phyloP scores from a whole-genome alignment of 2,329 filamentous ascomycete genomes.

The Aspergillus sp. region DNA sequence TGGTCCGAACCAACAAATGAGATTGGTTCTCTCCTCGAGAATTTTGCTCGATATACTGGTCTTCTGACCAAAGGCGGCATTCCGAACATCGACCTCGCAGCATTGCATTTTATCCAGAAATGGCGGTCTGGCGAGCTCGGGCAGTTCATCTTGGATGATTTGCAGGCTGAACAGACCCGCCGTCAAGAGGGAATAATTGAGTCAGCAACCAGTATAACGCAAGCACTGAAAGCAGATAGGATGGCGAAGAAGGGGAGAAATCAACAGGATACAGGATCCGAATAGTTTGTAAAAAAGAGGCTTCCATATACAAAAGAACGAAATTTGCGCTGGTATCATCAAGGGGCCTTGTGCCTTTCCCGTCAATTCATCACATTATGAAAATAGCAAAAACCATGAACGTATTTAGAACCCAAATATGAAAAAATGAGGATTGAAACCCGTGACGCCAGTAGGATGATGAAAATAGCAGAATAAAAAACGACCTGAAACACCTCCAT shows the following conservation, averaged over 20 bases:
- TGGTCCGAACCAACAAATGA: constrained; percentile 76
- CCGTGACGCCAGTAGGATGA: constrained; percentile 5
- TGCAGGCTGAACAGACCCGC: constrained; percentile 56
- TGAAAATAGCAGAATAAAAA: constrained; percentile 9
- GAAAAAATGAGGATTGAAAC: constrained; percentile 3
- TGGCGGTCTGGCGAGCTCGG: constrained; percentile 76
- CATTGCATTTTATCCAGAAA: constrained; percentile 70
- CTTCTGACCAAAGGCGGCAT: constrained; percentile 66
- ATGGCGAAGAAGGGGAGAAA: constrained; percentile 19
- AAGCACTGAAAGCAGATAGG: constrained; percentile 37
- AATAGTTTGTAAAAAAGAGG: constrained; percentile 16
- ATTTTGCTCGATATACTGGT: constrained; percentile 67
- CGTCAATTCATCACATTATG: constrained; percentile 9
- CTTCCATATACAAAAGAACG: constrained; percentile 16
- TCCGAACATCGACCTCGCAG: constrained; percentile 64
- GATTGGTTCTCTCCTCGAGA: constrained; percentile 62
- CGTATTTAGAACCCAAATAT: constrained; percentile 10
- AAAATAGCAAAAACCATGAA: constrained; percentile 9
- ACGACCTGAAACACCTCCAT: constrained; percentile 4
- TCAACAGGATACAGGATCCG: constrained; percentile 9
- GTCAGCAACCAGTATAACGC: constrained; percentile 35
- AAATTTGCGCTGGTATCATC: constrained; percentile 14
- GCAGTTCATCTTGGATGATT: constrained; percentile 69
- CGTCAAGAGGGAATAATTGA: constrained; percentile 27
- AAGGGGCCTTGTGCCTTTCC: constrained; percentile 7